phyloP scores from a whole-genome alignment of 768 basidiomycete genomes.

The Pulveroboletus frians region DNA sequence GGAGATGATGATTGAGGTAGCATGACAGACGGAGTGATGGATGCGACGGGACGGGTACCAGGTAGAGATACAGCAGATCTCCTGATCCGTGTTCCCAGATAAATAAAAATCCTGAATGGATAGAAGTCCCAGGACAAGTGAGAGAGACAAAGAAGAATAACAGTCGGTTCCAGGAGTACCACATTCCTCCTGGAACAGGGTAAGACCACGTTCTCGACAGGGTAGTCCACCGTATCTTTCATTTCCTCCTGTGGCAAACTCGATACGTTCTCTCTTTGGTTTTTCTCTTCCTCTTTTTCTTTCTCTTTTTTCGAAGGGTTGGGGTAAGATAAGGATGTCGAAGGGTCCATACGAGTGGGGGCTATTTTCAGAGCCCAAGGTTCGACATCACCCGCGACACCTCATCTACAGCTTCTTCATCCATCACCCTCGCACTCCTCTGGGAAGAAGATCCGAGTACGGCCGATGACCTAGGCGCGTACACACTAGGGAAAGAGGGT shows the following conservation, averaged over 20 bases:
- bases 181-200: slow-evolving; percentile 17
- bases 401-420: slow-evolving; percentile 61
- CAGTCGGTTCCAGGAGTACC: slow-evolving; percentile 16
- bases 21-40: slow-evolving; percentile 14
- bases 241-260: slow-evolving; percentile 5
- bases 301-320: slow-evolving; percentile 3
- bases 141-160: slow-evolving; percentile 17
- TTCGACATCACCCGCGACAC: slow-evolving; percentile 76
- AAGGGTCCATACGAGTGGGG: slow-evolving; percentile 13
- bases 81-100: slow-evolving; percentile 30
- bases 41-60: slow-evolving; percentile 26
- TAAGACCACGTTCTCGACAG: slow-evolving; percentile 19
- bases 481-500: slow-evolving; percentile 82
- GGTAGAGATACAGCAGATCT: slow-evolving; percentile 18
- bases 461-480: slow-evolving; percentile 55
- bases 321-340: slow-evolving; percentile 8
- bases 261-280: background rate
- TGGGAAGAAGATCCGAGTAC: slow-evolving; percentile 43
- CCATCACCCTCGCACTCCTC: slow-evolving; percentile 35
- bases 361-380: slow-evolving; percentile 48
- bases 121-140: slow-evolving; percentile 25
- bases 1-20: slow-evolving; percentile 25
- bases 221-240: slow-evolving; percentile 15
- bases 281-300: background rate
- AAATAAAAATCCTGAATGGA: slow-evolving; percentile 32